Evolutionary conservation across 768 basidiomycete genomes (phyloP).

Genomic region (Russula vinacea): DNA sequence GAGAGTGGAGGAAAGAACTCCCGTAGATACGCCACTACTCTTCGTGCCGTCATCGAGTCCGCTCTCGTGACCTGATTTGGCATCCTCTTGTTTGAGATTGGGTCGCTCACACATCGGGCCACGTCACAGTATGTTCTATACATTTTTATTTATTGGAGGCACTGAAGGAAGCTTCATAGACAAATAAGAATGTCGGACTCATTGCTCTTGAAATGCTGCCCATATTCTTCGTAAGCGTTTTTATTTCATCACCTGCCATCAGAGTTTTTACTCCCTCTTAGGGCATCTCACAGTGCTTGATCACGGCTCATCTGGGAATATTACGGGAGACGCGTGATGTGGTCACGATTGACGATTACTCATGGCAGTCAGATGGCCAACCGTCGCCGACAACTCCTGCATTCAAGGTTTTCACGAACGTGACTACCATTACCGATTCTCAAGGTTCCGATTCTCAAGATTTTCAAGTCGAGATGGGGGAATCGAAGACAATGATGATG

Average conservation of each 20-base stretch:
- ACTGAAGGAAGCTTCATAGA: slow-evolving; percentile 1
- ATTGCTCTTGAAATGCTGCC: slow-evolving; percentile 6
- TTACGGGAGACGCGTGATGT: neutral
- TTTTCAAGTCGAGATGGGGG: neutral
- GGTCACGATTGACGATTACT: neutral
- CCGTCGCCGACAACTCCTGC: neutral
- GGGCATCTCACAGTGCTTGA: slow-evolving; percentile 34
- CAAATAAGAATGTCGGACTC: neutral
- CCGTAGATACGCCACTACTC: slow-evolving; percentile 8
- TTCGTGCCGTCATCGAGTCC: slow-evolving; percentile 32
- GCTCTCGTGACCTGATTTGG: slow-evolving; percentile 34
- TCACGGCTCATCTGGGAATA: slow-evolving; percentile 32
- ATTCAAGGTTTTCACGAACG: neutral
- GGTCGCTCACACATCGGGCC: slow-evolving; percentile 27
- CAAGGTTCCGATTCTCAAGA: too few species aligned
- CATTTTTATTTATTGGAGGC: neutral
- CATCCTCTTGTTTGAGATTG: slow-evolving; percentile 31
- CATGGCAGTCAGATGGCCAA: neutral
- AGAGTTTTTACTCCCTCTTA: slow-evolving; percentile 1
- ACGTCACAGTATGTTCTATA: slow-evolving; percentile 24
- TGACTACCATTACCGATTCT: neutral
- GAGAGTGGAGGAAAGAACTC: neutral
- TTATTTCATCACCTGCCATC: neutral
- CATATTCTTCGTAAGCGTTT: slow-evolving; percentile 20
- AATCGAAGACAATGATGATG: neutral